Conservation (phyloP, 2,329 filamentous ascomycete genomes). For the Colletotrichum tamarilloi region DNA sequence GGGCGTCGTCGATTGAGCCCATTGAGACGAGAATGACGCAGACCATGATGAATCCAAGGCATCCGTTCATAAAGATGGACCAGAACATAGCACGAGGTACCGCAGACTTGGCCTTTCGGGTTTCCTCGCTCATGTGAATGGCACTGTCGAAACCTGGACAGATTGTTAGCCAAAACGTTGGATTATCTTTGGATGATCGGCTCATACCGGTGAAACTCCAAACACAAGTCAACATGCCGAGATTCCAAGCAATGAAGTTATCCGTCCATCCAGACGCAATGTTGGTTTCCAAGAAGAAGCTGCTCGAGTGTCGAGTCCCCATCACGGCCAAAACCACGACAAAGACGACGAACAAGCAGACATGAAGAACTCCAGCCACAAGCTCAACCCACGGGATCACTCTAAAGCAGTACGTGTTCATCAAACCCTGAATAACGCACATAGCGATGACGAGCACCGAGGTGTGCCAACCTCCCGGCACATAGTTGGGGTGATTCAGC, state of each 20-base stretch:
- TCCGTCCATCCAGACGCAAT: conserved; percentile 14
- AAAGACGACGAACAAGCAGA: conserved; percentile 7
- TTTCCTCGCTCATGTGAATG: conserved; percentile 34
- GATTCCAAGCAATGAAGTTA: conserved; percentile 10
- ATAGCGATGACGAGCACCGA: conserved; percentile 17
- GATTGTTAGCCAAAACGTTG: not conserved
- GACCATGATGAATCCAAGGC: conserved; percentile 43
- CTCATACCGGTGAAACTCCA: conserved; percentile 13
- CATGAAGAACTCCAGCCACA: conserved; percentile 7
- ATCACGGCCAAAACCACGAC: not conserved
- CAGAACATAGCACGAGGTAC: conserved; percentile 32
- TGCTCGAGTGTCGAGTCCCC: not conserved
- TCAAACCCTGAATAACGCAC: conserved; percentile 5
- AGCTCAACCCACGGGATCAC: conserved; percentile 11
- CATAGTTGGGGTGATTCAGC: not conserved
- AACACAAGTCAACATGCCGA: conserved; percentile 14
- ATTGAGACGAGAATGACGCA: conserved; percentile 11
- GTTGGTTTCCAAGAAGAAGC: conserved; percentile 6
- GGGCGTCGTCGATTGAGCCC: conserved; percentile 6
- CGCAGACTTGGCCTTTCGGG: conserved; percentile 22
- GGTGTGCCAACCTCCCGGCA: conserved; percentile 8
- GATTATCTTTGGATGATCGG: not conserved
- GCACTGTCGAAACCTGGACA: not conserved
- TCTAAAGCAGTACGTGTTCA: conserved; percentile 15
- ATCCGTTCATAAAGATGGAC: conserved; percentile 45